These are phyloP conservation scores for Hippophae gyantsensis DNA, from an alignment of 306 rosid species.

Conservation along the genomic window DNA sequence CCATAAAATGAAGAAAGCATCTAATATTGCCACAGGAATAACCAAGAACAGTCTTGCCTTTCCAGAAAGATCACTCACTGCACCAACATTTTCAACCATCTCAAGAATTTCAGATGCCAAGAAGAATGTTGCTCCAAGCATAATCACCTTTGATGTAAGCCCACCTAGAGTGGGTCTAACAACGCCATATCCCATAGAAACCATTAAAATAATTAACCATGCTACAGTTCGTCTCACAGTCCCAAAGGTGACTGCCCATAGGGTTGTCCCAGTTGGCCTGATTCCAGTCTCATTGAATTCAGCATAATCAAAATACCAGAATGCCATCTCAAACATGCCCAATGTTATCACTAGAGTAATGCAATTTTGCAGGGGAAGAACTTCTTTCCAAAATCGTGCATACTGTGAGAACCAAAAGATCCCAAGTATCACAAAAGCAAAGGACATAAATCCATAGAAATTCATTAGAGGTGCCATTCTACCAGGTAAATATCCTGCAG, in stretches of 20 bases:
- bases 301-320: conserved; percentile 89
- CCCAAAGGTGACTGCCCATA: conserved; percentile 91
- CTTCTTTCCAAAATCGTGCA: conserved; percentile 82
- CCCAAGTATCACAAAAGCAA: conserved; percentile 79
- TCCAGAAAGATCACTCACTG: conserved; percentile 91
- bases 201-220: conserved; percentile 69
- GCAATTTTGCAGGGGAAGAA: conserved; percentile 88
- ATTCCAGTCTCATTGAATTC: conserved; percentile 86
- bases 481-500: conserved; percentile 84
- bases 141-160: conserved; percentile 73
- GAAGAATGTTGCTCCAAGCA: conserved; percentile 92
- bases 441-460: conserved; percentile 85
- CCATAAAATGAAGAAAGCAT: conserved; percentile 96
- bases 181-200: conserved; percentile 94
- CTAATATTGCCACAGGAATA: conserved; percentile 87
- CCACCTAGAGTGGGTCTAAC: conserved; percentile 98
- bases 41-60: conserved; percentile 86
- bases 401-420: conserved; percentile 87
- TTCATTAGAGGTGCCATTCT: conserved; percentile 93
- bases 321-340: conserved; percentile 93
- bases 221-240: conserved; percentile 75
- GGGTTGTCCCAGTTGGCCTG: conserved; percentile 82
- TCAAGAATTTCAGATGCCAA: conserved; percentile 90
- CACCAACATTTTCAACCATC: conserved; percentile 89
- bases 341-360: conserved; percentile 79